These are phyloP conservation scores for Sclerotinia subarctica DNA, from an alignment of 2,329 filamentous ascomycete genomes.

Conservation along the genomic window DNA sequence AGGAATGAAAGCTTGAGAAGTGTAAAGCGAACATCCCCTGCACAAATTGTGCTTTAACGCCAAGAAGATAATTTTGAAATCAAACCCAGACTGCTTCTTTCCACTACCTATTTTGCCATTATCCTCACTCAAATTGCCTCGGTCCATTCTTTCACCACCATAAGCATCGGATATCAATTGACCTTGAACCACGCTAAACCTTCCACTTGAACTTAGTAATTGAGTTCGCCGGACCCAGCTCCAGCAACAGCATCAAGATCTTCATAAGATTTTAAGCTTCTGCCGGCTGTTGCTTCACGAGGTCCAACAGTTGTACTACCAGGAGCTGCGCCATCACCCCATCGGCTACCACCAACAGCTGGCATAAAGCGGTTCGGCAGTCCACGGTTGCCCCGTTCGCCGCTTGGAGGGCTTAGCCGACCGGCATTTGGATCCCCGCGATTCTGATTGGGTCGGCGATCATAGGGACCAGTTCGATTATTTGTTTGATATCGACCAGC, in stretches of 20 bases:
- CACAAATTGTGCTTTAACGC: constrained; percentile 14
- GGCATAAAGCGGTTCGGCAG: constrained; percentile 49
- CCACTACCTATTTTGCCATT: constrained; percentile 9
- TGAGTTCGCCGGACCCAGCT: constrained; percentile 75
- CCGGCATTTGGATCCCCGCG: constrained; percentile 47
- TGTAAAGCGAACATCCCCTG: neutral
- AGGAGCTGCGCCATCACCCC: constrained; percentile 67
- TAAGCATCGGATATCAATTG: neutral
- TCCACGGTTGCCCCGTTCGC: constrained; percentile 29
- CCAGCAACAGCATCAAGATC: constrained; percentile 85
- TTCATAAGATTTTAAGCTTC: constrained; percentile 95
- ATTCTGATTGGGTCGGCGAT: constrained; percentile 58
- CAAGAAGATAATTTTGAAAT: constrained; percentile 9
- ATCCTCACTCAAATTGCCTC: neutral
- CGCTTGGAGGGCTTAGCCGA: constrained; percentile 46
- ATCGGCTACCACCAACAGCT: constrained; percentile 53
- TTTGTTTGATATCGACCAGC: constrained; percentile 61
- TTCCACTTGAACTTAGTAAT: constrained; percentile 60
- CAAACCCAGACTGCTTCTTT: constrained; percentile 1
- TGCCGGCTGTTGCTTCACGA: constrained; percentile 84
- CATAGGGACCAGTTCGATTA: constrained; percentile 66
- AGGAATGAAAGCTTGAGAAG: neutral
- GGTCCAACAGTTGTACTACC: constrained; percentile 77
- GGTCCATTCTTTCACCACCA: neutral
- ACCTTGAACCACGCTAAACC: neutral